These are phyloP conservation scores for Dothidotthia symphoricarpi DNA, from an alignment of 2,329 filamentous ascomycete species.

Conservation along the genomic window DNA sequence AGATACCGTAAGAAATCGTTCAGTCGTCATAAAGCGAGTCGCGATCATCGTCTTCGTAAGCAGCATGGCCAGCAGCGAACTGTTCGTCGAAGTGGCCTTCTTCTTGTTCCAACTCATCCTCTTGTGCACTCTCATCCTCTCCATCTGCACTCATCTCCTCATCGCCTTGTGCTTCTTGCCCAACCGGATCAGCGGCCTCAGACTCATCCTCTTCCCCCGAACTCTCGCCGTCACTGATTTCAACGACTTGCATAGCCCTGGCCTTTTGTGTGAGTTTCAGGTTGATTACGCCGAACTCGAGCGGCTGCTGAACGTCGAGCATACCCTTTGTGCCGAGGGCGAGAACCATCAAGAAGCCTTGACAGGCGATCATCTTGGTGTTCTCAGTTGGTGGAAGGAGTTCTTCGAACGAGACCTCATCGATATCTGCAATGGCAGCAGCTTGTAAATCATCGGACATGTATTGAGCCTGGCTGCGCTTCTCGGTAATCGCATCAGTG, in stretches of 20 bases:
- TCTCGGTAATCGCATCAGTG: slow-evolving; percentile 45
- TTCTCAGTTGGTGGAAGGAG: slow-evolving; percentile 62
- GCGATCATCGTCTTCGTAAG: slow-evolving; percentile 12
- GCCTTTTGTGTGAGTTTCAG: slow-evolving; percentile 26
- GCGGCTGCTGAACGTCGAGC: slow-evolving; percentile 61
- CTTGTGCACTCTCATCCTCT: slow-evolving; percentile 6
- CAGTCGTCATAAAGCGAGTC: slow-evolving; percentile 25
- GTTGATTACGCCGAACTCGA: slow-evolving; percentile 43
- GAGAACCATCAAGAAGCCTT: slow-evolving; percentile 44
- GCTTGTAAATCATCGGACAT: slow-evolving; percentile 22
- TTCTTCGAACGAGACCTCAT: slow-evolving; percentile 63
- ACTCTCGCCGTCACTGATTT: slow-evolving; percentile 7
- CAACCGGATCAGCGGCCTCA: neutral
- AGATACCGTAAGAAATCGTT: too few relatives aligned
- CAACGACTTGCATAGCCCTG: slow-evolving; percentile 15
- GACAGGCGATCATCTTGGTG: slow-evolving; percentile 61
- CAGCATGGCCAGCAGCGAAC: slow-evolving; percentile 16
- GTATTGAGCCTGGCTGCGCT: slow-evolving; percentile 18
- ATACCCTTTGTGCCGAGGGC: slow-evolving; percentile 57
- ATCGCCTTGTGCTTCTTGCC: neutral
- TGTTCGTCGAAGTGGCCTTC: slow-evolving; percentile 27
- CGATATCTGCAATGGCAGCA: slow-evolving; percentile 30
- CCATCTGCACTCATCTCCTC: slow-evolving; percentile 1
- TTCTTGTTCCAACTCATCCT: slow-evolving; percentile 5
- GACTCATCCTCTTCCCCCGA: slow-evolving; percentile 1